A percentile compares a stretch with the other conserved stretches of the same genome.
These are phyloP conservation scores for Zea mays DNA, from an alignment of 176 grass and related monocot genomes.

Conservation along the genomic window DNA sequence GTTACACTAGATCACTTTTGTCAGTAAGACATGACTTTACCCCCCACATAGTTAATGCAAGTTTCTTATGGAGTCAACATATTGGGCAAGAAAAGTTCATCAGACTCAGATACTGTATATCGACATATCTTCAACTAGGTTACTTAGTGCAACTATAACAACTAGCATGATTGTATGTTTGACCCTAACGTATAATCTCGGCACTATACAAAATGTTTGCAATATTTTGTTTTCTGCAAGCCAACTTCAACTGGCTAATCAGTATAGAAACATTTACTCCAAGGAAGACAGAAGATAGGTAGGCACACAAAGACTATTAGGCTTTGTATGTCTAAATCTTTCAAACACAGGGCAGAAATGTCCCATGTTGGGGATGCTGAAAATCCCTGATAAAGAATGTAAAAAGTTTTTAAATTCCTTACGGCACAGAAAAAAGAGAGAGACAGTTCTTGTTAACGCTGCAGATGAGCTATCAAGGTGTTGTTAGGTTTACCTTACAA, in stretches of 20 bases:
- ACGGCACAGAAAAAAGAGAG: neutral
- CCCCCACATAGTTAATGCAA: neutral
- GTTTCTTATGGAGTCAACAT: slow-evolving; percentile 25
- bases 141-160: slow-evolving; percentile 17
- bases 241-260: slow-evolving; percentile 15
- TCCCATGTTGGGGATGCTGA: neutral
- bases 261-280: neutral
- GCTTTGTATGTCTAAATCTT: slow-evolving; percentile 2
- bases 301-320: neutral
- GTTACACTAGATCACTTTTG: neutral
- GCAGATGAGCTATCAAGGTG: neutral
- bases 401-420: slow-evolving; percentile 19
- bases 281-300: slow-evolving; percentile 33
- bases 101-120: neutral
- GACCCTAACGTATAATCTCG: neutral
- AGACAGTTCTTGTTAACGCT: neutral
- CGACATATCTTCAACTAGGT: slow-evolving; percentile 11
- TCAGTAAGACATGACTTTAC: neutral
- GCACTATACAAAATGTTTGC: slow-evolving; percentile 6
- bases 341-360: neutral
- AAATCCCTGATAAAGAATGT: slow-evolving; percentile 22
- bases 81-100: slow-evolving; percentile 14
- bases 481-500: neutral
- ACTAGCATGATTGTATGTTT: neutral
- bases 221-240: neutral